Evolutionary conservation across 1,284 basidiomycete species (phyloP), one percentile per base, ranked within the genome.

Genomic region (Ustilago shanxiensis): DNA sequence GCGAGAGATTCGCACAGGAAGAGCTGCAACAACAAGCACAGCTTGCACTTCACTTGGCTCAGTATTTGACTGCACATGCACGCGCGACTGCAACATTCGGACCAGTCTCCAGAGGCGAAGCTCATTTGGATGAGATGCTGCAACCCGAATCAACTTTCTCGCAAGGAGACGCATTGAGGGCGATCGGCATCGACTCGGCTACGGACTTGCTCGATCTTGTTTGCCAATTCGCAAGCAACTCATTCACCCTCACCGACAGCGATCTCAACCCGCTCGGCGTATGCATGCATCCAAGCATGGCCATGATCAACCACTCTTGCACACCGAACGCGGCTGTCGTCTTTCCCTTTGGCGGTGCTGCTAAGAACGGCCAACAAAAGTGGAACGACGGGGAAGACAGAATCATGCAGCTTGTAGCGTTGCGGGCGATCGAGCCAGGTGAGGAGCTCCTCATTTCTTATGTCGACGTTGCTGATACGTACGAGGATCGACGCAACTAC

Each of bases 231-330:
- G 89, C 90, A 9, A 92, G 93, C 5, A 98, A 98, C 84, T 92
- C 95, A 0, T 93, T 97, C 84, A 92, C 94, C 0, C 88, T 96
- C 13, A 91, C 93, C 0, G 78, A 81, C 41, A 65, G 78, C 33
- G 78, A 83, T 35, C 60, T 83, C 3, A 90, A 91, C 0, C 90
- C 92, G 0, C 88, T 98, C 49, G 95, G 95, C 16, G 90, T 92
- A 1, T 90, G 91, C 31, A 89, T 95, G 28, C 92, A 93, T 0
- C 94, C 95, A 0, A 79, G 90, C 0, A 88, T 92, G 11, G 94
- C 95, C 0, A 88, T 98, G 33, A 89, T 93, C 77, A 98, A 98
- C 81, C 95, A 98, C 83, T 93, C 94, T 0, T 98, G 95, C 82
- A 89, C 90, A 24, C 95, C 95, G 0, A 96, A 97, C 78, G 93